Evolutionary conservation across 352 stramenopile genomes (phyloP), one percentile per base, ranked within the genome.

Genomic region (Phytophthora fragariaefolia): DNA sequence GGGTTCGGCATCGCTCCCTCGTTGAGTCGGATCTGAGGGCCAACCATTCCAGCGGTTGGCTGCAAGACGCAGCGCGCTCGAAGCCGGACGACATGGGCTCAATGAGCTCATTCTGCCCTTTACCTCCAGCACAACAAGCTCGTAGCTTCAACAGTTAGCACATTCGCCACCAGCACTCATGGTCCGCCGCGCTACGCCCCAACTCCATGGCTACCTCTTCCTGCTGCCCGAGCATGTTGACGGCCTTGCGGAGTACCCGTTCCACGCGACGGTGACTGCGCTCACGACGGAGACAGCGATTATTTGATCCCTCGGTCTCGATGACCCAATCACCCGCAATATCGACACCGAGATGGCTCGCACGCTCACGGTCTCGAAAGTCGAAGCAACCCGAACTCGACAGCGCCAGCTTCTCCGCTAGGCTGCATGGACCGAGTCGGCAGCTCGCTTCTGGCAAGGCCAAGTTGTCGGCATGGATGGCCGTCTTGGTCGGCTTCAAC

Each of bases 391-490:
- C n/a, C 3, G 58, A 6, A 55, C 36, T 1, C 49, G 28, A 1
- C 18, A 24, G 2, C 38, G 49, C 13, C 38, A 43, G 0, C 28
- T 66, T 2, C 38, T 66, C 3, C 58, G 58, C 0, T 40, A 66
- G 20, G 58, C 49, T 6, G 49, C 32, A 7, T 60, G 38, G 58
- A 59, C 48, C 0, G 38, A 66, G 20, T 54, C 58, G 1, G 49
- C 58, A 8, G 10, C 0, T 15, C n/a, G 28, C 2, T 66, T 55
- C 20, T 66, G 49, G 49, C 49, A 66, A 23, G 58, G 40, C 18
- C 58, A 66, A 60, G 49, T 60, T 6, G 30, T 66, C 20, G 58
- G 58, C 0, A 12, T 54, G 13, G 49, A 66, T 9, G 49, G 49
- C 2, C 34, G 58, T 0, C 27, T 59, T 15, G 58, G 27, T 7